Conservation (phyloP, 2,329 filamentous ascomycete species). For the Colletotrichum gloeosporioides region DNA sequence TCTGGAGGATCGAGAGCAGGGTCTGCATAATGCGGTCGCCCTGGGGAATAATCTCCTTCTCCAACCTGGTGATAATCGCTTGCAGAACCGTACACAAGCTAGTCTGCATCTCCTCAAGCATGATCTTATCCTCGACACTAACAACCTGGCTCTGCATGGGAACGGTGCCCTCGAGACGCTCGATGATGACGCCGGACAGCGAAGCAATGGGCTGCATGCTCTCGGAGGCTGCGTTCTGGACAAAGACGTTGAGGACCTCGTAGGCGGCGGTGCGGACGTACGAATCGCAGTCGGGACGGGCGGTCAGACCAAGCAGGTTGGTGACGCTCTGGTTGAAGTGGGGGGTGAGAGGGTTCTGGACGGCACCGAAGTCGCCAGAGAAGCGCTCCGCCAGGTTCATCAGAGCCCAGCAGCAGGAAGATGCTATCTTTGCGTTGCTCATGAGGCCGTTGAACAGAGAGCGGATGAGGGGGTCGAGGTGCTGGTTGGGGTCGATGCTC, state of each 20-base stretch:
- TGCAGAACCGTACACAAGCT: conserved; percentile 91
- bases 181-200: conserved; percentile 86
- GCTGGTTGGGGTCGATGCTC: conserved; percentile 83
- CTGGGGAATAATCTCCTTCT: conserved; percentile 88
- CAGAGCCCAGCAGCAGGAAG: conserved; percentile 97
- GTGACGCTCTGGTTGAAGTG: conserved; percentile 94
- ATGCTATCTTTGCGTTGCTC: conserved; percentile 94
- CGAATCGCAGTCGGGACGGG: conserved; percentile 81
- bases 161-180: conserved; percentile 89
- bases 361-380: conserved; percentile 80
- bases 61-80: conserved; percentile 88
- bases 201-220: conserved; percentile 81
- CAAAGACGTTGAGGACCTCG: conserved; percentile 94
- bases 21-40: conserved; percentile 94
- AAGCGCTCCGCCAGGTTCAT: conserved; percentile 99
- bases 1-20: conserved; percentile 79
- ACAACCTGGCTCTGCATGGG: conserved; percentile 92
- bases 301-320: conserved; percentile 85
- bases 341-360: conserved; percentile 81
- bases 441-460: conserved; percentile 90
- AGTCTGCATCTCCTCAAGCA: conserved; percentile 96
- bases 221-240: conserved; percentile 87
- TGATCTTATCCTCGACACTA: conserved; percentile 95
- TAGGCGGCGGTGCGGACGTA: conserved; percentile 94
- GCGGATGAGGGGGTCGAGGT: conserved; percentile 84